A percentile compares a stretch with the other conserved stretches of the same genome.
These are phyloP conservation scores for Parascedosporium putredinis DNA, from an alignment of 2,329 filamentous ascomycete species.

Conservation along the genomic window DNA sequence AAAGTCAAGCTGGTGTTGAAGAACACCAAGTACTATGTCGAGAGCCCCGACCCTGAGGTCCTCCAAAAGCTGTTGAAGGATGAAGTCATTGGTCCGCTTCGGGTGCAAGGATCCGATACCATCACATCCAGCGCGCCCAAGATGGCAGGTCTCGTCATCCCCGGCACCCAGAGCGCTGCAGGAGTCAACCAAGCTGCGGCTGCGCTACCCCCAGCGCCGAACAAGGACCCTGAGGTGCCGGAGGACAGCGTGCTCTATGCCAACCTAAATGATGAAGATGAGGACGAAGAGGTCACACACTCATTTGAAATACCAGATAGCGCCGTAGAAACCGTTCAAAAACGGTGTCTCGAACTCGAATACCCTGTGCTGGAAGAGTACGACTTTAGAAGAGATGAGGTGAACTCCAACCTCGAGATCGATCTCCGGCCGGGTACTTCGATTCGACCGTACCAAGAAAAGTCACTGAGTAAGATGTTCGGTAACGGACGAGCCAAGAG, in stretches of 20 bases:
- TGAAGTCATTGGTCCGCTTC: conserved; percentile 65
- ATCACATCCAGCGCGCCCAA: conserved; percentile 79
- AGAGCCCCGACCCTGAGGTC: conserved; percentile 80
- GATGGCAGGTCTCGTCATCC: conserved; percentile 80
- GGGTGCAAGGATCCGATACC: conserved; percentile 60
- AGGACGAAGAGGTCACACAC: conserved; percentile 79
- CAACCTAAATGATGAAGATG: conserved; percentile 75
- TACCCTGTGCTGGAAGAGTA: conserved; percentile 93
- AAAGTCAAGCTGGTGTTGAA: conserved; percentile 94
- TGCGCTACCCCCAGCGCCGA: conserved; percentile 3
- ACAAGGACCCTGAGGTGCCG: conserved; percentile 3
- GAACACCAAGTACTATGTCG: conserved; percentile 88
- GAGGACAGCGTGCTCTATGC: conserved; percentile 6
- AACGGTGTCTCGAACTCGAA: conserved; percentile 76
- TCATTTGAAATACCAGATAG: conserved; percentile 82
- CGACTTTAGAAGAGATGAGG: conserved; percentile 84
- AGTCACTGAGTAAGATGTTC: conserved; percentile 98
- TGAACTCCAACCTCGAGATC: conserved; percentile 86
- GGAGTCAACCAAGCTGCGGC: conserved; percentile 64
- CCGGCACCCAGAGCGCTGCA: conserved; percentile 86
- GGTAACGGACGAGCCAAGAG: conserved; percentile 95
- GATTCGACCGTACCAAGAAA: conserved; percentile 93
- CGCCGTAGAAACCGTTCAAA: conserved; percentile 76
- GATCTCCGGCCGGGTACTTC: conserved; percentile 81
- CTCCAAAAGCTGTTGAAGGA: conserved; percentile 82